A percentile compares a stretch with the other conserved stretches of the same genome.
phyloP scores from a whole-genome alignment of 192 early-diverging fungal species.

The Umbelopsis vinacea region DNA sequence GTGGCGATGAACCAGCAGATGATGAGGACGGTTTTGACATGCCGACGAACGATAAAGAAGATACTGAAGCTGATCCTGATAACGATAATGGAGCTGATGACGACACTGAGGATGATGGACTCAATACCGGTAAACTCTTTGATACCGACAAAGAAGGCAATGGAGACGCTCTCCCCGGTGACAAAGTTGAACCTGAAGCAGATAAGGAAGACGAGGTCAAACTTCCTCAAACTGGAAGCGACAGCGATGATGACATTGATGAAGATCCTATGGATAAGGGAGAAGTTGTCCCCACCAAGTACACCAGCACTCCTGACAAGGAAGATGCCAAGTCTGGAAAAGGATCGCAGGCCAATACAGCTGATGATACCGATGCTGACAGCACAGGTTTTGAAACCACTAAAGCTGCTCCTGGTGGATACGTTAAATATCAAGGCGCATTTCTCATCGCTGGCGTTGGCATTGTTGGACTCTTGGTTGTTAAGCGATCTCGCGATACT shows the following conservation, averaged over 20 bases:
- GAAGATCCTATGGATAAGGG: background rate
- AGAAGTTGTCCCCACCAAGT: background rate
- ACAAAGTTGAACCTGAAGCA: background rate
- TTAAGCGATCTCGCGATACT: conserved; percentile 13
- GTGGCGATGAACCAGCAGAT: background rate
- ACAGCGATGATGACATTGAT: background rate
- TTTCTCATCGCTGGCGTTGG: conserved; percentile 2
- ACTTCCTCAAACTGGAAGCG: background rate
- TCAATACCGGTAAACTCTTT: background rate
- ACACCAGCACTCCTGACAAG: background rate
- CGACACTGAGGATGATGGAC: background rate
- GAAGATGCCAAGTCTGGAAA: background rate
- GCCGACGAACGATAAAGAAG: background rate
- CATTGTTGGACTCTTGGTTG: conserved; percentile 4
- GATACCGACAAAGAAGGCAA: too few species aligned
- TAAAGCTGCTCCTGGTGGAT: background rate
- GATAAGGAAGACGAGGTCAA: background rate
- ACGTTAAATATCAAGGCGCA: conserved; percentile 10
- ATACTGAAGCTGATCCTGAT: background rate
- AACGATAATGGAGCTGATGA: background rate
- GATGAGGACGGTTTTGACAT: background rate
- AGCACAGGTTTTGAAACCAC: background rate
- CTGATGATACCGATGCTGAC: background rate
- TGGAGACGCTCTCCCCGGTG: too few species aligned
- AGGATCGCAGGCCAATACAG: background rate